phyloP scores from a whole-genome alignment of 139 green algal genomes.

The Axilococcus clingmanii region DNA sequence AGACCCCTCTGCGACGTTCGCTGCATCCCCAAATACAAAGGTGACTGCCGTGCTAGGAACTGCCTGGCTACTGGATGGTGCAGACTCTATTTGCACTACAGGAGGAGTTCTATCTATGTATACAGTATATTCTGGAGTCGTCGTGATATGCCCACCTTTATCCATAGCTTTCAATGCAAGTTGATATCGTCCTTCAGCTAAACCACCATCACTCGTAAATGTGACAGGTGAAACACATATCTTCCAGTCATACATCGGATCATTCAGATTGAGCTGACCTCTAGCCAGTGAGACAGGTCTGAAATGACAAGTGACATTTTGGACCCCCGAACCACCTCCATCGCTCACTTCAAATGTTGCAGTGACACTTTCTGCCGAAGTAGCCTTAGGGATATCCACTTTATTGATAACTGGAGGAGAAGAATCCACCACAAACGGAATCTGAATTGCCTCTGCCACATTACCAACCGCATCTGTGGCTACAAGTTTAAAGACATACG shows the following conservation, averaged over 20 bases:
- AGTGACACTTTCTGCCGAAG: constrained; percentile 7
- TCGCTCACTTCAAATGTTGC: constrained; percentile 23
- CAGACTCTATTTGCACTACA: not conserved
- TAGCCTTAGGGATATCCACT: constrained; percentile 5
- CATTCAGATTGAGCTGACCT: not conserved
- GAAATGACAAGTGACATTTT: constrained; percentile 24
- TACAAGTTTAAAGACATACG: constrained; percentile 12
- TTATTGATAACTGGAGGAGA: constrained; percentile 10
- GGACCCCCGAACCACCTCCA: constrained; percentile 8
- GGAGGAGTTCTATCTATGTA: constrained; percentile 15
- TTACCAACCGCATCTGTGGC: constrained; percentile 25
- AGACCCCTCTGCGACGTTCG: not conserved
- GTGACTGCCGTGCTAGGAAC: not conserved
- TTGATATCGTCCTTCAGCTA: constrained; percentile 23
- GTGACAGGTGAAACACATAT: constrained; percentile 17
- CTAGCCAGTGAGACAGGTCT: not conserved
- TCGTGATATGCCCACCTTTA: constrained; percentile 5
- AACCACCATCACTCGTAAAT: constrained; percentile 10
- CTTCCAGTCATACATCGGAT: not conserved
- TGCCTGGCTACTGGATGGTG: not conserved
- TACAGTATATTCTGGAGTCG: constrained; percentile 6
- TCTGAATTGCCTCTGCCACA: constrained; percentile 2
- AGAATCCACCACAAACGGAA: constrained; percentile 13
- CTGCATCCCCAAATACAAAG: not conserved
- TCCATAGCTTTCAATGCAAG: constrained; percentile 21